These are phyloP conservation scores for Talaromyces atroroseus DNA, from an alignment of 2,329 filamentous ascomycete genomes.

Conservation along the genomic window DNA sequence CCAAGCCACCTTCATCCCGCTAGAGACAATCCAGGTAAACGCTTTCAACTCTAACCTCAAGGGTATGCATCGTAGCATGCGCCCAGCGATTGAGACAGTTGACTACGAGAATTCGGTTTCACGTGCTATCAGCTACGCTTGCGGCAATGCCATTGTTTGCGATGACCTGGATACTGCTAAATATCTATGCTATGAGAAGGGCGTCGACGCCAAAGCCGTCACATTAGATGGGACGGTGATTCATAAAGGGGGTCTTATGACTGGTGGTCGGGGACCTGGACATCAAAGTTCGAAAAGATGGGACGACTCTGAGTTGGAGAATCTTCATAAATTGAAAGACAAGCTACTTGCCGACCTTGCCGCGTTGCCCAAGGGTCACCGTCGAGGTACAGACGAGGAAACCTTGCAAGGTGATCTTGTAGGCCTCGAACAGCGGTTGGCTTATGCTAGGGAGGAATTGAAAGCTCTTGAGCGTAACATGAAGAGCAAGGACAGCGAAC, in stretches of 20 bases:
- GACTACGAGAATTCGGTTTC: constrained; percentile 86
- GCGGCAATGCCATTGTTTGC: constrained; percentile 90
- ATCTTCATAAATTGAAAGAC: constrained; percentile 68
- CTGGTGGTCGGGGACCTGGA: constrained; percentile 77
- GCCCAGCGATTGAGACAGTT: constrained; percentile 91
- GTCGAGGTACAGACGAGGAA: constrained; percentile 72
- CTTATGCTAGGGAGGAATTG: constrained; percentile 68
- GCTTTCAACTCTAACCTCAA: constrained; percentile 86
- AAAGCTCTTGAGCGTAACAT: constrained; percentile 76
- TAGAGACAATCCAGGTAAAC: constrained; percentile 96
- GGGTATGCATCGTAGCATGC: constrained; percentile 73
- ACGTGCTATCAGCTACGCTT: constrained; percentile 90
- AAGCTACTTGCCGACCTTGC: constrained; percentile 73
- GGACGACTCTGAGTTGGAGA: constrained; percentile 84
- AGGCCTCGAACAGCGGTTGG: constrained; percentile 71
- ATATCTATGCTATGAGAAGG: constrained; percentile 77
- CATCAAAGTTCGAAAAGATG: constrained; percentile 75
- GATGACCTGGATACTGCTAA: constrained; percentile 83
- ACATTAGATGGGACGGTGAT: constrained; percentile 94
- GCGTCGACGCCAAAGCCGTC: constrained; percentile 86
- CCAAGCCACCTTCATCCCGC: constrained; percentile 88
- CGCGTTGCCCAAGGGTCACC: constrained; percentile 71
- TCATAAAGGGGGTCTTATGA: constrained; percentile 94
- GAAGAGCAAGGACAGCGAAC: constrained; percentile 74
- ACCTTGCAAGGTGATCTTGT: constrained; percentile 70